These are phyloP conservation scores for Ogataea nitratoaversa DNA, from an alignment of 805 yeast genomes.

Conservation along the genomic window DNA sequence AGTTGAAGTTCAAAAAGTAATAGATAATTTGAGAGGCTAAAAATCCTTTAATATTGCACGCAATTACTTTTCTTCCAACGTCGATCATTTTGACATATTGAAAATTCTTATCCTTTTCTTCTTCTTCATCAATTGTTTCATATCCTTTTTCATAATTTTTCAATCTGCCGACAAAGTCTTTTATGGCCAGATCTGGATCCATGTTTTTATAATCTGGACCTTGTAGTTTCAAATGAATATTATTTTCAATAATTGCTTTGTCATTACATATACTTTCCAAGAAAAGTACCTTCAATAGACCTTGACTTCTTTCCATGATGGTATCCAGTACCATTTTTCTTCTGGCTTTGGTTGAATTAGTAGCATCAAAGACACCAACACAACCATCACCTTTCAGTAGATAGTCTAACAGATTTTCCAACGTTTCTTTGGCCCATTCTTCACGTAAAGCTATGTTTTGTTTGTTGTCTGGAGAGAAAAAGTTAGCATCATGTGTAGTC, in stretches of 20 bases:
- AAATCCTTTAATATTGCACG: conserved; percentile 83
- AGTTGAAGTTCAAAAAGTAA: conserved; percentile 82
- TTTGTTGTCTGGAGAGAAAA: conserved; percentile 77
- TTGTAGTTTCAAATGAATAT: conserved; percentile 74
- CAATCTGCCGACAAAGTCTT: conserved; percentile 78
- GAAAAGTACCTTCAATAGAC: conserved; percentile 71
- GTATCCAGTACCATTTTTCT: conserved; percentile 54
- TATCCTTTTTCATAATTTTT: conserved; percentile 83
- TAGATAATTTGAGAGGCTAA: conserved; percentile 91
- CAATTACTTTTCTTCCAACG: conserved; percentile 90
- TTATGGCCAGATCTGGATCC: conserved; percentile 76
- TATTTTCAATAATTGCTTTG: conserved; percentile 68
- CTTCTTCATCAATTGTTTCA: conserved; percentile 79
- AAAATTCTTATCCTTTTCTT: conserved; percentile 54
- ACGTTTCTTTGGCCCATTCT: conserved; percentile 94
- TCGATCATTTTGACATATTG: conserved; percentile 95
- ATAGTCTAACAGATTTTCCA: conserved; percentile 79
- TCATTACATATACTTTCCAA: conserved; percentile 87
- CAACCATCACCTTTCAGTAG: conserved; percentile 77
- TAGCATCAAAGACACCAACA: conserved; percentile 89
- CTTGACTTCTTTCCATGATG: conserved; percentile 52
- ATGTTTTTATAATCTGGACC: conserved; percentile 91
- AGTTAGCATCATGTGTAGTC: conserved; percentile 66
- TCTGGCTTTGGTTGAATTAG: conserved; percentile 68
- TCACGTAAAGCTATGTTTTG: conserved; percentile 67